Percentiles rank a stretch among this genome's conserved stretches.
phyloP scores from a whole-genome alignment of 208 protist species.

The Leishmania tropica region DNA sequence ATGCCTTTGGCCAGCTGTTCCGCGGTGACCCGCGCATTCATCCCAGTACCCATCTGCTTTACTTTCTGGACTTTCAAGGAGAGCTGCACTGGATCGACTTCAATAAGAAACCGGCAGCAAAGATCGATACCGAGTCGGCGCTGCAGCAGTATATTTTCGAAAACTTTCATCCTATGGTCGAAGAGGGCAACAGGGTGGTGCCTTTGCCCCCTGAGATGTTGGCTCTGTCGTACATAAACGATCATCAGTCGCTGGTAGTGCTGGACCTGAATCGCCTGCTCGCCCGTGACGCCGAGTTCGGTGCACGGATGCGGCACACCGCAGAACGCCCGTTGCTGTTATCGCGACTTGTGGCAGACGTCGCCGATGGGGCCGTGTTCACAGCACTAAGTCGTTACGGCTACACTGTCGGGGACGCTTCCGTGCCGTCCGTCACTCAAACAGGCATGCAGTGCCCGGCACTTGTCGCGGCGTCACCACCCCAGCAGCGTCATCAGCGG shows the following conservation, averaged over 20 bases:
- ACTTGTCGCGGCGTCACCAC: not conserved
- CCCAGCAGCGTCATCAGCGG: conserved; percentile 9
- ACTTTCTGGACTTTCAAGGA: conserved; percentile 56
- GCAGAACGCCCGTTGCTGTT: conserved; percentile 56
- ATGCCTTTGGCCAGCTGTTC: conserved; percentile 20
- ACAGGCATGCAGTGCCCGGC: not conserved
- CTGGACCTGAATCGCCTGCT: conserved; percentile 65
- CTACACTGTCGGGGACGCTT: conserved; percentile 11
- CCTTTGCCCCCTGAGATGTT: conserved; percentile 22
- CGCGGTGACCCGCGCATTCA: conserved; percentile 27
- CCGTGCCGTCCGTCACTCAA: not conserved
- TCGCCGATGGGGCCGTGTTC: conserved; percentile 17
- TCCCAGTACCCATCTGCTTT: conserved; percentile 33
- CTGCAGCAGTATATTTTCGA: conserved; percentile 35
- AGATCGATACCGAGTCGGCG: conserved; percentile 15
- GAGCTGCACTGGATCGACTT: conserved; percentile 46
- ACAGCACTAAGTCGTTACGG: conserved; percentile 23
- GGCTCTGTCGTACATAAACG: conserved; percentile 32
- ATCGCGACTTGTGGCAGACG: conserved; percentile 25
- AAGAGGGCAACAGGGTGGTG: conserved; percentile 16
- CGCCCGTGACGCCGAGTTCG: conserved; percentile 44
- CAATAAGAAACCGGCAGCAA: conserved; percentile 17
- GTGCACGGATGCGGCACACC: conserved; percentile 49
- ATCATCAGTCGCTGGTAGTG: conserved; percentile 28
- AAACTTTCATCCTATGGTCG: conserved; percentile 21